Percentiles rank a stretch among this genome's conserved stretches.
Evolutionary conservation across 2,329 filamentous ascomycete genomes (phyloP).

Genomic region (Penicillium concentricum): DNA sequence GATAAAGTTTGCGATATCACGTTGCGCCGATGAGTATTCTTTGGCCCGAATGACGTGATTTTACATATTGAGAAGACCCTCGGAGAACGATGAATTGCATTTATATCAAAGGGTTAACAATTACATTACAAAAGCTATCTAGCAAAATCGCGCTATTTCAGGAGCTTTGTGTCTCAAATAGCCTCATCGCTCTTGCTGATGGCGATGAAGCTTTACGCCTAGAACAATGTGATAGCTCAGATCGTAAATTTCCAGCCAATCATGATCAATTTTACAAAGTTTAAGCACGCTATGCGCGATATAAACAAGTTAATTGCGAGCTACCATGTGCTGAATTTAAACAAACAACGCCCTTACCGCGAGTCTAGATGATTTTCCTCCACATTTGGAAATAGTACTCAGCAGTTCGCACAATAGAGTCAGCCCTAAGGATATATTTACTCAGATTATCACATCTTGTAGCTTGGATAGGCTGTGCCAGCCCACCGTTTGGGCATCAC

Average conservation of each 20-base stretch:
- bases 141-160: not conserved
- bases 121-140: not conserved
- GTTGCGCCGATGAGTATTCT: conserved; percentile 8
- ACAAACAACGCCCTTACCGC: not conserved
- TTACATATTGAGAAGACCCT: not conserved
- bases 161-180: not conserved
- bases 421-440: not conserved
- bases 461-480: not conserved
- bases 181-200: not conserved
- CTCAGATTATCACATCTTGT: not conserved
- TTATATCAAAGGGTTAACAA: not conserved
- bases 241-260: not conserved
- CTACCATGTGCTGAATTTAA: not conserved
- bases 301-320: not conserved
- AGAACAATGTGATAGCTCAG: not conserved
- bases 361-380: not conserved
- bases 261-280: too few species aligned
- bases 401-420: not conserved
- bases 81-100: not conserved
- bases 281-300: not conserved
- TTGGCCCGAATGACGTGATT: conserved; percentile 15
- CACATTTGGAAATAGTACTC: not conserved
- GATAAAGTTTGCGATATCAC: conserved; percentile 1
- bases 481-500: not conserved
- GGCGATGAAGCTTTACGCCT: not conserved